Conservation (phyloP, 306 rosid species). For the Morella rubra region DNA sequence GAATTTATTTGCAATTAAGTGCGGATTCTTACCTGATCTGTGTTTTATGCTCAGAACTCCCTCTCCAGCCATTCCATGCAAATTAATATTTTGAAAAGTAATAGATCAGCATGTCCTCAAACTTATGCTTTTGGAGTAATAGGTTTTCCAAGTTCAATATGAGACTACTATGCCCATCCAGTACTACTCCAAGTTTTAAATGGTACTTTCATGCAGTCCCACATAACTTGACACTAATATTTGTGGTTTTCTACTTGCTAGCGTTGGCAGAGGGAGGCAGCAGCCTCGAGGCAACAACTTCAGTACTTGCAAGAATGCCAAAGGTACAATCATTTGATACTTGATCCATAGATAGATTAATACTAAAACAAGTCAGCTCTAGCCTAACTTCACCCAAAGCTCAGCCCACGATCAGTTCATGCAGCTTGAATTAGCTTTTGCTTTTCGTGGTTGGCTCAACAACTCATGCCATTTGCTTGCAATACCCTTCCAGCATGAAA, state of each 20-base stretch:
- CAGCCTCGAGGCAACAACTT: conserved; percentile 31
- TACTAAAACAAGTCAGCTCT: not conserved
- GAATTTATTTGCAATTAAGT: not conserved
- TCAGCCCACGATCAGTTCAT: no score
- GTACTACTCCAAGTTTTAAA: not conserved
- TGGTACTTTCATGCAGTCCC: not conserved
- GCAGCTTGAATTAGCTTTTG: no score
- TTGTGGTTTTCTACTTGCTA: conserved; percentile 17
- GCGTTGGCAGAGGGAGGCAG: conserved; percentile 43
- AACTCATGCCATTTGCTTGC: no score
- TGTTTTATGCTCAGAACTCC: not conserved
- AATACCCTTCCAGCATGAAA: no score
- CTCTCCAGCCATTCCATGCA: not conserved
- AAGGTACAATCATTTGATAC: conserved; percentile 26
- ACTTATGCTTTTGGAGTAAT: not conserved
- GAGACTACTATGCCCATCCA: not conserved
- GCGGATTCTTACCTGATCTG: not conserved
- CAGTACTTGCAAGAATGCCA: conserved; percentile 36
- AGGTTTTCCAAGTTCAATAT: not conserved
- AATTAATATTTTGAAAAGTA: not conserved
- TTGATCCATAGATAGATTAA: not conserved
- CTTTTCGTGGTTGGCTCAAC: no score
- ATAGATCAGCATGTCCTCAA: not conserved
- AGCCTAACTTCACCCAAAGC: no score
- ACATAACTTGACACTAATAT: not conserved